Base-by-base conservation (phyloP, 495 filamentous ascomycete species). In the Penicillium pancosmium region DNA sequence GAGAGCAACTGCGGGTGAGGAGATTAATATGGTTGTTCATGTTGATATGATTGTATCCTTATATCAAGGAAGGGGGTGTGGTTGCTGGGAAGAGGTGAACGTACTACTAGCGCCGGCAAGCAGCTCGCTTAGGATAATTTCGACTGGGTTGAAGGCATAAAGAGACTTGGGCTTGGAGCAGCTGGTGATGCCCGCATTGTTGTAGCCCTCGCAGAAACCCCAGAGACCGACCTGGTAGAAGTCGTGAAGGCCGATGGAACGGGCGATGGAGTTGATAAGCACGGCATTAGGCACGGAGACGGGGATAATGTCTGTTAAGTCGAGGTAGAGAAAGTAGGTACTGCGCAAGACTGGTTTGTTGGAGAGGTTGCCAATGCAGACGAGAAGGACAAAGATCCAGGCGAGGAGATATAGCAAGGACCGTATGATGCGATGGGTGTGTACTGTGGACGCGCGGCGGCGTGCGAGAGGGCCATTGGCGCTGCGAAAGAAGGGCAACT, bases 221-320 rank as follows among this genome's bases (percentile, higher is more conserved):
- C 92, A 97, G 12, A 97, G 71, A 5, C 93, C 93, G 36, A 96
- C 91, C 65, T 91, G 87, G 70, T 98, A 98, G 74, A 94, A 98
- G 74, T 97, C 93, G 63, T 95, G 91, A 16, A 97, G 78, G 7
- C 93, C 93, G 50, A 98, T 82, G 11, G 88, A 88, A 41, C 88
- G 90, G n/a, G 92, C 92, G 56, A 97, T 91, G 54, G 81, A 88
- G 75, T 96, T 96, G 75, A 96, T 89, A 12, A 96, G 78, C 5
- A 75, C 76, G 25, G 86, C 88, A 65, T 92, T 90, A 21, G 91
- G 90, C 15, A 91, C 84, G 5, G 83, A 85, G 9, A 81, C 71
- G 0, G 91, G 91, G 53, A 97, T 87, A 68, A 98, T 89, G 62
- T 94, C 82, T 71, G 87, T 80, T n/a, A 96, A 82, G 74, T 94